Evolutionary conservation across 2,329 filamentous ascomycete species (phyloP), one percentile per base, ranked within the genome.

Genomic region (Diaporthe aspalathi): DNA sequence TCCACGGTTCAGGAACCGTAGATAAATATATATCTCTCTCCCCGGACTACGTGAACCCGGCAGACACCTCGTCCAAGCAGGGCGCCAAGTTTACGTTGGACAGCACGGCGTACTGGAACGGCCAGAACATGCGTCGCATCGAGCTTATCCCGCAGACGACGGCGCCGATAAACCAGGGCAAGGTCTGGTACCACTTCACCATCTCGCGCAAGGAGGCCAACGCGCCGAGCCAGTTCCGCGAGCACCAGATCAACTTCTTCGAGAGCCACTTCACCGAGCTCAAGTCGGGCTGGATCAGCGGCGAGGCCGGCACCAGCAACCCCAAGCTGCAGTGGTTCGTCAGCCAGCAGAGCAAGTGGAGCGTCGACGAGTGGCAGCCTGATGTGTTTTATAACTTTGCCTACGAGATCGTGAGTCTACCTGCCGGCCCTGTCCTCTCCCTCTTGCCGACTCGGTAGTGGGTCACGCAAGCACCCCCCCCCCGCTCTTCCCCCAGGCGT

Each of bases 201-300:
- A 86, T 94, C 74, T 89, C 87, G 84, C 85, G 88, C 60, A 84
- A 81, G 17, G 83, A 82, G 50, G 84, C 81, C 24, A 93, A 93
- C 77, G 83, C 90, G 1, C 92, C 92, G 0, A 87, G 85, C 52
- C 82, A 85, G 5, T 86, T 84, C 16, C 86, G 90, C 68, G 91
- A 94, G 83, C 92, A 94, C 80, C 91, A 93, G 81, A 84, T 86
- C 76, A 81, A 79, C 78, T 86, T 87, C 80, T 90, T 90, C 82
- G 91, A 93, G 82, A 89, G 85, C 79, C 91, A 93, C 81, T 93
- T 93, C 81, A 93, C 91, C 16, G 92, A 93, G 83, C 81, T 94
- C 79, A 93, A 93, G 84, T 89, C 88, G 71, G 92, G 91, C 56
- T 89, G 87, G 86, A 82, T 90, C 66, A 81, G 80, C 67, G 86